A percentile compares a stretch with the other conserved stretches of the same genome.
Evolutionary conservation across 2,329 filamentous ascomycete genomes (phyloP).

Genomic region (Lojkania enalia): DNA sequence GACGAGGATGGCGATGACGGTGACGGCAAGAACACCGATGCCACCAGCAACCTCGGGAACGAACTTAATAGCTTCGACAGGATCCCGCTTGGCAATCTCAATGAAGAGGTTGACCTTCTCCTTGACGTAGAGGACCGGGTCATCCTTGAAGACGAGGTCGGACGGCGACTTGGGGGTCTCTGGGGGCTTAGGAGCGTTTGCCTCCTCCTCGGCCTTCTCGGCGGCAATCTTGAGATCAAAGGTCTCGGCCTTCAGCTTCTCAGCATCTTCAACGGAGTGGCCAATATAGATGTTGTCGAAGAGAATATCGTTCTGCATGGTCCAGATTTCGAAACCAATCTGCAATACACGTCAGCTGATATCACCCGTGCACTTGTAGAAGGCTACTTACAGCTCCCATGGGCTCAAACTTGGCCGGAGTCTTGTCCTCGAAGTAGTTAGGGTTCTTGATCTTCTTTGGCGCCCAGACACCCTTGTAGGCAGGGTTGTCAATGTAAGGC

Average conservation of each 20-base stretch:
- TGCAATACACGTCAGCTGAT: conserved; percentile 41
- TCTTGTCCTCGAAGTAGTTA: conserved; percentile 95
- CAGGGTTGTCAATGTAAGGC: conserved; percentile 92
- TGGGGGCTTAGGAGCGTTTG: conserved; percentile 73
- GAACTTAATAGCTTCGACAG: conserved; percentile 80
- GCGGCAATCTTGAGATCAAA: conserved; percentile 85
- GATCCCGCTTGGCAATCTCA: conserved; percentile 79
- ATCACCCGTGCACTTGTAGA: not conserved
- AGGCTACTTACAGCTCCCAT: conserved; percentile 82
- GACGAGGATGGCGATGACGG: conserved; percentile 70
- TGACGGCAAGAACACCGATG: conserved; percentile 70
- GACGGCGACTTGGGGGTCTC: conserved; percentile 69
- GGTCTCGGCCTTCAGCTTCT: conserved; percentile 84
- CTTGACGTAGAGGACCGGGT: conserved; percentile 83
- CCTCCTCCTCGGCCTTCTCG: conserved; percentile 79
- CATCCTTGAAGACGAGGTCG: conserved; percentile 86
- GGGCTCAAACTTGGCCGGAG: conserved; percentile 92
- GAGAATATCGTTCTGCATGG: conserved; percentile 98
- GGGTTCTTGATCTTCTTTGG: conserved; percentile 98
- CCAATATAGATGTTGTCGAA: conserved; percentile 99
- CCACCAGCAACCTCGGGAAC: conserved; percentile 89
- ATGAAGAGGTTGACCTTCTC: conserved; percentile 95
- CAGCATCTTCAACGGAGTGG: conserved; percentile 90
- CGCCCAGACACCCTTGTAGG: conserved; percentile 94
- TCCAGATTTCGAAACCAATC: conserved; percentile 99